A percentile compares a stretch with the other conserved stretches of the same genome.
Evolutionary conservation across 768 basidiomycete genomes (phyloP).

Genomic region (Lactarius akahatsu): DNA sequence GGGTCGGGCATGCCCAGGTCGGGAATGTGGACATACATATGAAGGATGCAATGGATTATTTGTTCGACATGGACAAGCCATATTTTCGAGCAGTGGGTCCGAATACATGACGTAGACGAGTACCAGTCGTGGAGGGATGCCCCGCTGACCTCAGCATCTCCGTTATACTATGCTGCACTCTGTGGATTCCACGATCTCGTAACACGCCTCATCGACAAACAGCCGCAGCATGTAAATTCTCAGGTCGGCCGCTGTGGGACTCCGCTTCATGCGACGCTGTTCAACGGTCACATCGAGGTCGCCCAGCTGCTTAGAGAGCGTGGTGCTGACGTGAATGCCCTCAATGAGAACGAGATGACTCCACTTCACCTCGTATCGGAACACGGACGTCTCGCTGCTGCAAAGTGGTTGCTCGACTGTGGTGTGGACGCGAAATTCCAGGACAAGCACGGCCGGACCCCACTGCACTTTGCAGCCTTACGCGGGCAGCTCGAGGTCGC

Average conservation of each 20-base stretch:
- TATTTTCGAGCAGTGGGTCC: not conserved
- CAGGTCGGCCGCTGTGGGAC: not conserved
- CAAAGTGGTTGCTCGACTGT: not conserved
- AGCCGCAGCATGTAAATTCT: not conserved
- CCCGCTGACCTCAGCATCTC: not conserved
- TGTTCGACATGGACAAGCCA: not conserved
- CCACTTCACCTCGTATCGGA: not conserved
- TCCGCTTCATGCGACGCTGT: not conserved
- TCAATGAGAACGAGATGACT: not conserved
- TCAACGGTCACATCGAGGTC: not conserved
- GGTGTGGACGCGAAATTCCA: not conserved
- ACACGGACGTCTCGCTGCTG: not conserved
- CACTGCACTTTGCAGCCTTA: not conserved
- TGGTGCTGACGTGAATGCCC: not conserved
- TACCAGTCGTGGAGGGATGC: rapidly evolving
- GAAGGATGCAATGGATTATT: not conserved
- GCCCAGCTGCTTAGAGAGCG: not conserved
- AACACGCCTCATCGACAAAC: not conserved
- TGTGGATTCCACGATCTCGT: not conserved
- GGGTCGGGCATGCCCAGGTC: not conserved
- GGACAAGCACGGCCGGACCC: not conserved
- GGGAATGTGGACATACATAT: not conserved
- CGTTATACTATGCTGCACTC: not conserved
- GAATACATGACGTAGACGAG: not conserved
- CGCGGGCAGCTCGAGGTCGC: not conserved